These are phyloP conservation scores for Stephania japonica DNA, from an alignment of 164 flowering plant species.

Conservation along the genomic window DNA sequence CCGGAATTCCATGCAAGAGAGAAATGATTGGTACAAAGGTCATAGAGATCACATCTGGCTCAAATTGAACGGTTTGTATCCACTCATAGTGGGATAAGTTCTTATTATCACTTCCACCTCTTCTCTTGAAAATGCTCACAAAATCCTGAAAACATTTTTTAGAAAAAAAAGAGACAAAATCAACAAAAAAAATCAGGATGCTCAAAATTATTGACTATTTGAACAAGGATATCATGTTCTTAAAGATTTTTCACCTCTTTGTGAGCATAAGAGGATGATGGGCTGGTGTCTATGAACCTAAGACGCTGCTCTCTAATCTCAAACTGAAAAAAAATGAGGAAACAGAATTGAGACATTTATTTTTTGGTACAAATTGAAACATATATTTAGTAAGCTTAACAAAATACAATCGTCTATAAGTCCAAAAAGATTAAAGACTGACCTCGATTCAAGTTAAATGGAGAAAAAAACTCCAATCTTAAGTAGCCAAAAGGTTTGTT, in stretches of 20 bases:
- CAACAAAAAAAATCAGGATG: neutral
- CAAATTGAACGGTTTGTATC: constrained; percentile 67
- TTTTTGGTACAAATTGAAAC: no score
- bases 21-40: constrained; percentile 91
- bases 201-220: neutral
- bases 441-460: neutral
- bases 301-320: constrained; percentile 58
- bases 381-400: neutral
- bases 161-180: neutral
- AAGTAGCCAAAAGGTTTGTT: no score
- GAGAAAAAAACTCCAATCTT: neutral
- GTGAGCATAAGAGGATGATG: constrained; percentile 59
- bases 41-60: constrained; percentile 92
- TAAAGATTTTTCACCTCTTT: constrained; percentile 50
- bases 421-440: no score
- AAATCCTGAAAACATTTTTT: constrained; percentile 41
- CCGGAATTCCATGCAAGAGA: constrained; percentile 78
- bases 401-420: neutral
- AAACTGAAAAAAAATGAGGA: constrained; percentile 36
- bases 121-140: constrained; percentile 53
- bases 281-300: constrained; percentile 58
- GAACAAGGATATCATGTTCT: neutral
- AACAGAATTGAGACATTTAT: neutral
- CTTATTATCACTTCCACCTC: constrained; percentile 74
- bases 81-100: constrained; percentile 60